Evolutionary conservation across 169 alveolate genomes (phyloP).

Genomic region (Eimeria brunetti): DNA sequence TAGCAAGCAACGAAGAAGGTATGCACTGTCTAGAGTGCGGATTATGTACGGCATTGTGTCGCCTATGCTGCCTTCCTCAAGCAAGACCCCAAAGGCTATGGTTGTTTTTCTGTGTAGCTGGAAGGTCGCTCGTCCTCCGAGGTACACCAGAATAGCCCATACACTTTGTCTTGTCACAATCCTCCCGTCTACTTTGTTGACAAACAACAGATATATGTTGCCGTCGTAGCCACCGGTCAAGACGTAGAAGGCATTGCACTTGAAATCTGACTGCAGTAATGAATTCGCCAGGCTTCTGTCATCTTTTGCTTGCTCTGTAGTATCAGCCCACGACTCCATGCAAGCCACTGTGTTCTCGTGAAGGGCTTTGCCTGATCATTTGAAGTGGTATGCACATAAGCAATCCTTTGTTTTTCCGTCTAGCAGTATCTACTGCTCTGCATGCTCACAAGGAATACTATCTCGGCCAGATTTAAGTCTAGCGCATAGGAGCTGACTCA

Average conservation of each 20-base stretch:
- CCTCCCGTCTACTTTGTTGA: slow-evolving; percentile 50
- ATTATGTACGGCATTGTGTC: not conserved
- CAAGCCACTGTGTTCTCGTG: slow-evolving; percentile 70
- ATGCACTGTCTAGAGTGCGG: not conserved
- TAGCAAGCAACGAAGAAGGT: not conserved
- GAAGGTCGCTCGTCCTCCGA: not conserved
- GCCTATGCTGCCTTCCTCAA: not conserved
- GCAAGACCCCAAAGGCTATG: not conserved
- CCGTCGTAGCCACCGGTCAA: slow-evolving; percentile 69
- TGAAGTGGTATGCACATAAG: not conserved
- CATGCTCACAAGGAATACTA: not conserved
- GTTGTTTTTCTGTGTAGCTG: not conserved
- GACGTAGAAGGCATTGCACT: slow-evolving; percentile 17
- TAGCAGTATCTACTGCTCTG: not conserved
- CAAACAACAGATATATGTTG: slow-evolving; percentile 33
- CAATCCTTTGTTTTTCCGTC: not conserved
- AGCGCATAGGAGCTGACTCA: not conserved
- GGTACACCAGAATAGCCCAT: not conserved
- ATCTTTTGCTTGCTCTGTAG: not conserved
- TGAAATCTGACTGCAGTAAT: not conserved
- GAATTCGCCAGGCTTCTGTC: not conserved
- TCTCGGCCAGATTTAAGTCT: not conserved
- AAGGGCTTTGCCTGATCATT: slow-evolving; percentile 19
- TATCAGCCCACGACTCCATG: slow-evolving; percentile 60
- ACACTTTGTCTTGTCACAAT: slow-evolving; percentile 36